These are phyloP conservation scores for Populus tomentosa DNA, from an alignment of 441 rosid species.

Conservation along the genomic window DNA sequence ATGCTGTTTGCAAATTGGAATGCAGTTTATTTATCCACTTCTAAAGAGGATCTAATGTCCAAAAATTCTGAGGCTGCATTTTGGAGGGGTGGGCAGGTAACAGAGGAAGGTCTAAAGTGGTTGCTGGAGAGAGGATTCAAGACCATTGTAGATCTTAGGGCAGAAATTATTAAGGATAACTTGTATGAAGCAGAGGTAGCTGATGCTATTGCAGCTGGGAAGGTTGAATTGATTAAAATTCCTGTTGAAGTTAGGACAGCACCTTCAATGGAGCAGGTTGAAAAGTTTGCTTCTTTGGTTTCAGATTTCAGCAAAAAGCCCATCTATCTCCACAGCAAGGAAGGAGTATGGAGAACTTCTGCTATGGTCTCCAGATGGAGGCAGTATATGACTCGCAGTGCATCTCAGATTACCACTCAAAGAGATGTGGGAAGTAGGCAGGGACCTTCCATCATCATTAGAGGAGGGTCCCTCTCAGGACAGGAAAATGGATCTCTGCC, in stretches of 20 bases:
- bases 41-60: conserved; percentile 47
- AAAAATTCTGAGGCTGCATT: conserved; percentile 64
- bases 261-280: conserved; percentile 91
- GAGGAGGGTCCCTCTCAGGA: conserved; percentile 18
- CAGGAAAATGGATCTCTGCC: conserved; percentile 22
- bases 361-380: conserved; percentile 96
- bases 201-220: conserved; percentile 56
- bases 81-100: conserved; percentile 91
- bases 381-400: conserved; percentile 69
- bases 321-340: conserved; percentile 87
- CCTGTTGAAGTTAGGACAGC: conserved; percentile 83
- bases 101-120: conserved; percentile 88
- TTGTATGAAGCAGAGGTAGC: conserved; percentile 69
- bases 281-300: conserved; percentile 76
- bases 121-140: conserved; percentile 68
- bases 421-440: conserved; percentile 22
- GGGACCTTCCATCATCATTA: conserved; percentile 14
- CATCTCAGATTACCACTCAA: conserved; percentile 24
- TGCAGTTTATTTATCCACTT: conserved; percentile 56
- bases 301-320: conserved; percentile 73
- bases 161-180: conserved; percentile 73
- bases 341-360: conserved; percentile 88
- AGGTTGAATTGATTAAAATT: conserved; percentile 60
- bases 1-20: conserved; percentile 79
- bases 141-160: conserved; percentile 85